Evolutionary conservation across 306 rosid species (phyloP).

Genomic region (peach (Prunus persica)): DNA sequence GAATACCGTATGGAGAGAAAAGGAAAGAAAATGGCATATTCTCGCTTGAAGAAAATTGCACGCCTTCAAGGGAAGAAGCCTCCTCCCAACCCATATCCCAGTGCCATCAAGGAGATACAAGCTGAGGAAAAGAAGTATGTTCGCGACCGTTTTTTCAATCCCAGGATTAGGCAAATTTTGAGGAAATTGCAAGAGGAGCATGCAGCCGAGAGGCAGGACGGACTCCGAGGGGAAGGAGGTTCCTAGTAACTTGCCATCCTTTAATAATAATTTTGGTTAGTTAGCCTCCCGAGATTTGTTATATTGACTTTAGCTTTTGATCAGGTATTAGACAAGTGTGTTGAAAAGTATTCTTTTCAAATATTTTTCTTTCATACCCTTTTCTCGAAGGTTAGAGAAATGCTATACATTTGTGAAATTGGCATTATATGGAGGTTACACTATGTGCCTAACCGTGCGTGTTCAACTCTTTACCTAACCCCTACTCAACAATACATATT

Average conservation of each 20-base stretch:
- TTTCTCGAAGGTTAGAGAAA: background rate
- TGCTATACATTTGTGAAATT: background rate
- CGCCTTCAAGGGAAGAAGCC: slow-evolving; percentile 72
- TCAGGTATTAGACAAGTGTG: background rate
- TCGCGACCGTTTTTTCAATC: slow-evolving; percentile 66
- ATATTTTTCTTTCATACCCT: background rate
- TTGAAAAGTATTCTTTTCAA: background rate
- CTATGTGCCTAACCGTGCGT: background rate
- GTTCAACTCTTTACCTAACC: background rate
- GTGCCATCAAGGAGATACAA: slow-evolving; percentile 66
- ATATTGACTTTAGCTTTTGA: background rate
- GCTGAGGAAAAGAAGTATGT: slow-evolving; percentile 75
- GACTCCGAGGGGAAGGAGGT: slow-evolving; percentile 28
- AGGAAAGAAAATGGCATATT: slow-evolving; percentile 70
- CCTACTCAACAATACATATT: background rate
- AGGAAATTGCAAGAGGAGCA: slow-evolving; percentile 47
- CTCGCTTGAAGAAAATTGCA: slow-evolving; percentile 61
- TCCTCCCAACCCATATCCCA: slow-evolving; percentile 87
- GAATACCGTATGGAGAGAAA: slow-evolving; percentile 70
- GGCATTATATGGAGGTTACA: background rate
- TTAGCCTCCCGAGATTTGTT: background rate
- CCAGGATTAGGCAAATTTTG: slow-evolving; percentile 50
- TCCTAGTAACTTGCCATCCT: background rate
- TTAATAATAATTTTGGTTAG: slow-evolving; percentile 1
- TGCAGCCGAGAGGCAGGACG: slow-evolving; percentile 34